phyloP scores from a whole-genome alignment of 352 stramenopile genomes.

The Paralagenidium karlingii region DNA sequence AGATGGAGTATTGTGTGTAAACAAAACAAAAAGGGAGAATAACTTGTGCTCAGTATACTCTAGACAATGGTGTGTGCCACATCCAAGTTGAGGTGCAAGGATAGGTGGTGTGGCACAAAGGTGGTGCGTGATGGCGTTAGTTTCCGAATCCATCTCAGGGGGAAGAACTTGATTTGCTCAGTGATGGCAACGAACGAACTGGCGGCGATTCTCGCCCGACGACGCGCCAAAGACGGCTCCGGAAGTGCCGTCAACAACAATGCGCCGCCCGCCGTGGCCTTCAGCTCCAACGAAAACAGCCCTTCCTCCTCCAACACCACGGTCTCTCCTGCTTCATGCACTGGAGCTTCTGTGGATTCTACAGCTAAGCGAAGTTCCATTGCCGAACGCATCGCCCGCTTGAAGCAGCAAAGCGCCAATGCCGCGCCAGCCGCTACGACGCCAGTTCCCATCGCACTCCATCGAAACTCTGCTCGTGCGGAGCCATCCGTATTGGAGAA shows the following conservation, averaged over 20 bases:
- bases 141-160: too few species aligned
- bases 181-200: conserved; percentile 76
- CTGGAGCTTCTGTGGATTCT: conserved; percentile 1
- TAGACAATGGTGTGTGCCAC: too few species aligned
- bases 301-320: conserved; percentile 6
- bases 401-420: conserved; percentile 47
- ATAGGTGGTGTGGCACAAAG: too few species aligned
- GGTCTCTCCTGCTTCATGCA: conserved; percentile 8
- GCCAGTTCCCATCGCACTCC: conserved; percentile 13
- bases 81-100: too few species aligned
- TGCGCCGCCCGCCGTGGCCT: conserved; percentile 7
- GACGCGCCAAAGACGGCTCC: conserved; percentile 49
- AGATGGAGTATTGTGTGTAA: too few species aligned
- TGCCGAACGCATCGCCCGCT: conserved; percentile 58
- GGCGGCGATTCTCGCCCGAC: conserved; percentile 63
- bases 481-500: too few species aligned
- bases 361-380: conserved; percentile 26
- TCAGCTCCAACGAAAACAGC: conserved; percentile 18
- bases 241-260: conserved; percentile 19
- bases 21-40: too few species aligned
- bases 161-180: too few species aligned
- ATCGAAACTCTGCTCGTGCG: too few species aligned
- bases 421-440: conserved; percentile 11
- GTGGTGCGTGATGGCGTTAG: too few species aligned
- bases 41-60: too few species aligned